Conservation (phyloP, 2,329 filamentous ascomycete genomes). For the Madurella fahalii region DNA sequence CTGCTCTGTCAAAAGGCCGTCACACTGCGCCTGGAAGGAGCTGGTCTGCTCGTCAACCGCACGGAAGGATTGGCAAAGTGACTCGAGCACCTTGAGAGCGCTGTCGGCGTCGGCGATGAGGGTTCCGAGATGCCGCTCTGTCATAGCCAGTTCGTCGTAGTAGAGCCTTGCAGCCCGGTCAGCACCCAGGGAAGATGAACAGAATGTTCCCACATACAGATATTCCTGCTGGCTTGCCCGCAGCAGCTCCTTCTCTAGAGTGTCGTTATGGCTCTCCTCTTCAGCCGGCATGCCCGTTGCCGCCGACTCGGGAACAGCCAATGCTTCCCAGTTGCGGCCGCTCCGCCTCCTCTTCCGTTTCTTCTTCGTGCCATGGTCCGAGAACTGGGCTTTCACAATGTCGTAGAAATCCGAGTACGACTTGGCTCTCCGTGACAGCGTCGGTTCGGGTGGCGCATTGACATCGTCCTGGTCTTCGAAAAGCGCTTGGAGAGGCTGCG, state of each 20-base stretch:
- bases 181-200: conserved; percentile 21
- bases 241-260: conserved; percentile 65
- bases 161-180: conserved; percentile 55
- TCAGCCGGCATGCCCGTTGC: conserved; percentile 20
- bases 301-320: conserved; percentile 38
- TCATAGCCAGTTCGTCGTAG: conserved; percentile 73
- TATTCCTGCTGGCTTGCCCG: conserved; percentile 84
- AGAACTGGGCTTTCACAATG: conserved; percentile 54
- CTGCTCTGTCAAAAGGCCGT: conserved; percentile 80
- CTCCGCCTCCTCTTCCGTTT: conserved; percentile 38
- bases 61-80: conserved; percentile 80
- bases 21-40: conserved; percentile 89
- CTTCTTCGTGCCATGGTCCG: conserved; percentile 45
- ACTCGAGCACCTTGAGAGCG: conserved; percentile 71
- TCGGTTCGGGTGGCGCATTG: conserved; percentile 62
- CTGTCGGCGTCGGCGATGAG: conserved; percentile 73
- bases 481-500: conserved; percentile 54
- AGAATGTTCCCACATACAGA: conserved; percentile 49
- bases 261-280: conserved; percentile 42
- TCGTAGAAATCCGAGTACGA: conserved; percentile 78
- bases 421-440: conserved; percentile 61
- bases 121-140: conserved; percentile 75
- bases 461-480: conserved; percentile 53
- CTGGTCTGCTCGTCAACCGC: conserved; percentile 85
- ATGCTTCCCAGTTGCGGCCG: conserved; percentile 48